phyloP scores from a whole-genome alignment of 2,329 filamentous ascomycete genomes.

The Cladophialophora carrionii region DNA sequence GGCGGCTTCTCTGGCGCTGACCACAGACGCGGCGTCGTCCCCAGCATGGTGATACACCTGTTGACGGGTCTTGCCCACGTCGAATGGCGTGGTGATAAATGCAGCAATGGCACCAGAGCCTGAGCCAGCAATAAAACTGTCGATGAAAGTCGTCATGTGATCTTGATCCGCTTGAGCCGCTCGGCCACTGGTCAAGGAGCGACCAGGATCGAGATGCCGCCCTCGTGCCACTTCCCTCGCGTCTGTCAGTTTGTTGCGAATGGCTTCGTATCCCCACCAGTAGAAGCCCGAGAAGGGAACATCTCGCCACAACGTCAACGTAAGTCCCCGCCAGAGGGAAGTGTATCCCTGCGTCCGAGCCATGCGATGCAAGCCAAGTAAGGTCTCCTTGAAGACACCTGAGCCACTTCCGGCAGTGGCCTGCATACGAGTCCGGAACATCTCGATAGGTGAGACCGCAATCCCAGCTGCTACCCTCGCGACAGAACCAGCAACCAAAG shows the following conservation, averaged over 20 bases:
- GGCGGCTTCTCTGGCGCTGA: constrained; percentile 27
- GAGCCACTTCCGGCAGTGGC: constrained; percentile 64
- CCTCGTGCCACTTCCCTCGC: constrained; percentile 60
- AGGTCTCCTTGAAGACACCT: constrained; percentile 76
- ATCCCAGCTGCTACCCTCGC: constrained; percentile 81
- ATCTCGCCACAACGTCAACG: constrained; percentile 91
- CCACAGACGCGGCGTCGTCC: constrained; percentile 42
- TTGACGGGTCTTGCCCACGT: constrained; percentile 94
- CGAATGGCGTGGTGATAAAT: constrained; percentile 89
- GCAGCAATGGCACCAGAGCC: constrained; percentile 82
- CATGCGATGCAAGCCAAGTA: constrained; percentile 77
- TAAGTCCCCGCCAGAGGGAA: constrained; percentile 87
- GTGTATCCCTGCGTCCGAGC: constrained; percentile 74
- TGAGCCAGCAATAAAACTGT: constrained; percentile 87
- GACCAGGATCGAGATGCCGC: constrained; percentile 47
- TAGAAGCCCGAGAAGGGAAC: constrained; percentile 97
- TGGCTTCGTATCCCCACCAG: constrained; percentile 95
- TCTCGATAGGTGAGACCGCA: constrained; percentile 86
- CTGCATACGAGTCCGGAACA: constrained; percentile 91
- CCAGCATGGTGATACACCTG: constrained; percentile 73
- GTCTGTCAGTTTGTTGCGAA: constrained; percentile 72
- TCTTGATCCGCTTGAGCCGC: constrained; percentile 66
- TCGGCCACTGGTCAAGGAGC: constrained; percentile 47
- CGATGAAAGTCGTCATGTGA: constrained; percentile 75
- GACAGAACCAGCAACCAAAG: constrained; percentile 75